These are phyloP conservation scores for Apiotrichum laibachii DNA, from an alignment of 1,284 basidiomycete genomes.

Conservation along the genomic window DNA sequence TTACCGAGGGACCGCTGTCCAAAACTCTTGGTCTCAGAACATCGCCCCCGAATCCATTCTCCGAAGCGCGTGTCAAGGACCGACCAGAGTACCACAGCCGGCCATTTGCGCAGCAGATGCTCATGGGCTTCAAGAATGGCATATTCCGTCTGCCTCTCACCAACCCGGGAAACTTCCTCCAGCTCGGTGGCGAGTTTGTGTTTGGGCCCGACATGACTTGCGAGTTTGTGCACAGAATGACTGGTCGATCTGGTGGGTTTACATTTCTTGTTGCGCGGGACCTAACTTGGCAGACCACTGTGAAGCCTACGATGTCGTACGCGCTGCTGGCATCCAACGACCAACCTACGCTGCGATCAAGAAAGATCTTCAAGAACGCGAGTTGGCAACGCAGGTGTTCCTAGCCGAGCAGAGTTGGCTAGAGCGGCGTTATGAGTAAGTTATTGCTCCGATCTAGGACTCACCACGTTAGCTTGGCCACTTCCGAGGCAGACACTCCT, in stretches of 20 bases:
- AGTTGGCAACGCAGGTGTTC: no score
- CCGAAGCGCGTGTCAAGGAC: slow-evolving; percentile 7
- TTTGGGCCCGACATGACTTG: slow-evolving; percentile 34
- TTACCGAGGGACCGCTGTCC: slow-evolving; percentile 44
- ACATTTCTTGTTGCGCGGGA: background rate
- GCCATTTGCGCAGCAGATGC: slow-evolving; percentile 10
- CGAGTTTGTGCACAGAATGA: slow-evolving; percentile 51
- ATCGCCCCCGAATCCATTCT: slow-evolving; percentile 7
- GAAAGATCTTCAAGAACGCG: no score
- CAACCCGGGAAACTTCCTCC: slow-evolving; percentile 42
- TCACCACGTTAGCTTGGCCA: no score
- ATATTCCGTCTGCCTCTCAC: no score
- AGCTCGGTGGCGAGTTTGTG: slow-evolving; percentile 51
- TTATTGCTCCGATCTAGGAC: no score
- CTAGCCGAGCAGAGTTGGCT: no score
- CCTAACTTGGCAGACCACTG: slow-evolving; percentile 9
- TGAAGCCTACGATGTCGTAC: slow-evolving; percentile 14
- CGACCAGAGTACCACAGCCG: slow-evolving; percentile 13
- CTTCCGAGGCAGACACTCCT: no score
- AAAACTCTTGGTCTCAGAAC: slow-evolving; percentile 41
- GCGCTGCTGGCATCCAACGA: slow-evolving; percentile 9
- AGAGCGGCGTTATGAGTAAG: no score
- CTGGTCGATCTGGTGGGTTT: slow-evolving; percentile 44
- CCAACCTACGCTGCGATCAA: background rate
- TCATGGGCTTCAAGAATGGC: slow-evolving; percentile 17